phyloP scores from a whole-genome alignment of 108 stramenopile species.

The Pseudonitzschia multiseries region DNA sequence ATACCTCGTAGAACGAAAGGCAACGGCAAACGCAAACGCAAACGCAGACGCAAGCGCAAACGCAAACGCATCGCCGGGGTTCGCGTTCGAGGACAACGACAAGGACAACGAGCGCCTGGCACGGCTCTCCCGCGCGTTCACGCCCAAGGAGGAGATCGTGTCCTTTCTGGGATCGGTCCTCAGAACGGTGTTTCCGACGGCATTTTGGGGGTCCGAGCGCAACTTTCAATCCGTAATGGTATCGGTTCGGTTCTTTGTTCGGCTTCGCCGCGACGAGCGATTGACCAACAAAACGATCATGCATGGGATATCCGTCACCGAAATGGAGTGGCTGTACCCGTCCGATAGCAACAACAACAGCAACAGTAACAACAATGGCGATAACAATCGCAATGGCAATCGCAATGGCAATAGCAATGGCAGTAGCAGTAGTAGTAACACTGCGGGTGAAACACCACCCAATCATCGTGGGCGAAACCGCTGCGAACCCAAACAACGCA shows the following conservation, averaged over 20 bases:
- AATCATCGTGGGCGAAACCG: background rate
- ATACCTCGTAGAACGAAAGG: background rate
- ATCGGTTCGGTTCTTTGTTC: constrained; percentile 51
- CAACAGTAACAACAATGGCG: no score
- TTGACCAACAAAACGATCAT: constrained; percentile 63
- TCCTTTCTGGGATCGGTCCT: constrained; percentile 58
- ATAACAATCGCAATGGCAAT: no score
- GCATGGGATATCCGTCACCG: constrained; percentile 58
- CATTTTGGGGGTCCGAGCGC: constrained; percentile 74
- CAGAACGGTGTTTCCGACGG: constrained; percentile 53
- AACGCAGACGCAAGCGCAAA: no score
- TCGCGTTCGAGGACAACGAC: background rate
- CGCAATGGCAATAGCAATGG: no score
- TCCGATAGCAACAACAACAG: background rate
- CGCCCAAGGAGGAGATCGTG: constrained; percentile 45
- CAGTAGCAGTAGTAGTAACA: no score
- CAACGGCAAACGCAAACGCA: no score
- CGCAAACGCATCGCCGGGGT: background rate
- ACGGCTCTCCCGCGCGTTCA: constrained; percentile 38
- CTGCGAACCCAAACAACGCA: background rate
- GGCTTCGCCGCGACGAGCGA: constrained; percentile 64
- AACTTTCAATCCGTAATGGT: constrained; percentile 54
- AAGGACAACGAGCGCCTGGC: constrained; percentile 12
- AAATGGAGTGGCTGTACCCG: constrained; percentile 65
- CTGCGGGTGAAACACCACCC: background rate